A percentile compares a stretch with the other conserved stretches of the same genome.
phyloP scores from a whole-genome alignment of 2,329 filamentous ascomycete species.

The Colletotrichum sp. region DNA sequence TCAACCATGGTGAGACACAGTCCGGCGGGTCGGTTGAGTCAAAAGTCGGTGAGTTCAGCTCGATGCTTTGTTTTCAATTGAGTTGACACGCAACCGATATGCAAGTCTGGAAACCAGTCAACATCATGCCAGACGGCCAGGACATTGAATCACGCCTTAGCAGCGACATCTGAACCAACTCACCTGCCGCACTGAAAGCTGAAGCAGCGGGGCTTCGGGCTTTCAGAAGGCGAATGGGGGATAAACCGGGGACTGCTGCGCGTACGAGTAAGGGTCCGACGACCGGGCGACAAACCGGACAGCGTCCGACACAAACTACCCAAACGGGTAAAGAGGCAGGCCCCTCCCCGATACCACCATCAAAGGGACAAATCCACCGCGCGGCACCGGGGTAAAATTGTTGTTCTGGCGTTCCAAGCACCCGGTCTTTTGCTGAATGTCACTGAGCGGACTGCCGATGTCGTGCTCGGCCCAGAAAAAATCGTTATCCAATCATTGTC shows the following conservation, averaged over 20 bases:
- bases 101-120: background rate
- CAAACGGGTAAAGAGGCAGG: background rate
- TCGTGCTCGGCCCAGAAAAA: conserved; percentile 20
- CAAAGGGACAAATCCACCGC: background rate
- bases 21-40: rapidly evolving
- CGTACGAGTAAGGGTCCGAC: background rate
- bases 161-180: background rate
- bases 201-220: background rate
- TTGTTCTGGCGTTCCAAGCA: background rate
- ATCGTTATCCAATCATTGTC: conserved; percentile 2
- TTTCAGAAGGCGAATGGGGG: background rate
- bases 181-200: background rate
- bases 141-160: background rate
- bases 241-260: background rate
- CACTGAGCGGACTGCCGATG: background rate
- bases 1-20: conserved; percentile 6
- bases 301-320: background rate
- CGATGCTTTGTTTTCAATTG: rapidly evolving
- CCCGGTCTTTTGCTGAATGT: background rate
- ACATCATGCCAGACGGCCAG: background rate
- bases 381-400: background rate
- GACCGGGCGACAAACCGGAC: background rate
- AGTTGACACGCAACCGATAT: rapidly evolving
- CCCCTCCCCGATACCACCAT: conserved; percentile 5
- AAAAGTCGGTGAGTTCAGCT: background rate